A percentile compares a stretch with the other conserved stretches of the same genome.
These are phyloP conservation scores for Pleurotus djamor DNA, from an alignment of 768 basidiomycete genomes.

Conservation along the genomic window DNA sequence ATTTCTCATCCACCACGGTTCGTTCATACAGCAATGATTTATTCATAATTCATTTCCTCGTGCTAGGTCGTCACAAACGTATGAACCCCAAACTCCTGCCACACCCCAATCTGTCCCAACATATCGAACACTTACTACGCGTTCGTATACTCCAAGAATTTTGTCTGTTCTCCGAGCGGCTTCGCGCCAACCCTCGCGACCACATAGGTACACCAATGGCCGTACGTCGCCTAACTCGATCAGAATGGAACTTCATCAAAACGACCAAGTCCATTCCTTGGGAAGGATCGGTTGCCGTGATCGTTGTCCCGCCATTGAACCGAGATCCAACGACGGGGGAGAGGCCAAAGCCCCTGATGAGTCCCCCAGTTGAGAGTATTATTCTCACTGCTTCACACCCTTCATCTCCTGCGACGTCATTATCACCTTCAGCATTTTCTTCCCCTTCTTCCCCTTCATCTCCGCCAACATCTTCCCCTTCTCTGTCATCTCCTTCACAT, in stretches of 20 bases:
- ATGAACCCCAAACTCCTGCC: constrained; percentile 24
- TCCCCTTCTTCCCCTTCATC: constrained; percentile 10
- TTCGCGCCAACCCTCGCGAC: constrained; percentile 26
- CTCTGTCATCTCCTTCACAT: too few relatives aligned
- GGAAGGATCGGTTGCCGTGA: constrained; percentile 58
- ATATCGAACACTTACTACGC: constrained; percentile 67
- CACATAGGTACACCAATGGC: constrained; percentile 25
- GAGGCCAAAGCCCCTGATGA: constrained; percentile 37
- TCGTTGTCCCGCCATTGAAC: constrained; percentile 68
- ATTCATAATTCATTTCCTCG: not conserved
- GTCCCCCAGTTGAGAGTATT: constrained; percentile 13
- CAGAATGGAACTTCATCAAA: constrained; percentile 53
- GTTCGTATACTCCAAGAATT: constrained; percentile 77
- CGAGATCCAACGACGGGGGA: constrained; percentile 43
- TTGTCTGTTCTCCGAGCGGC: constrained; percentile 47
- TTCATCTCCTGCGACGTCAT: not conserved
- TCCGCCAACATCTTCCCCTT: not conserved
- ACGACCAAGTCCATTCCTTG: constrained; percentile 45
- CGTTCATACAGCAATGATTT: too few relatives aligned
- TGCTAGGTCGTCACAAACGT: constrained; percentile 24
- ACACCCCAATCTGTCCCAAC: constrained; percentile 45
- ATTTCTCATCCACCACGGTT: too few relatives aligned
- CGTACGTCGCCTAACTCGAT: constrained; percentile 62
- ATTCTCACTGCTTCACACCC: not conserved
- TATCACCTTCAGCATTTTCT: not conserved